Evolutionary conservation across 129 eudicot species (phyloP), one percentile per base, ranked within the genome.

Genomic region (Erigeron canadensis): DNA sequence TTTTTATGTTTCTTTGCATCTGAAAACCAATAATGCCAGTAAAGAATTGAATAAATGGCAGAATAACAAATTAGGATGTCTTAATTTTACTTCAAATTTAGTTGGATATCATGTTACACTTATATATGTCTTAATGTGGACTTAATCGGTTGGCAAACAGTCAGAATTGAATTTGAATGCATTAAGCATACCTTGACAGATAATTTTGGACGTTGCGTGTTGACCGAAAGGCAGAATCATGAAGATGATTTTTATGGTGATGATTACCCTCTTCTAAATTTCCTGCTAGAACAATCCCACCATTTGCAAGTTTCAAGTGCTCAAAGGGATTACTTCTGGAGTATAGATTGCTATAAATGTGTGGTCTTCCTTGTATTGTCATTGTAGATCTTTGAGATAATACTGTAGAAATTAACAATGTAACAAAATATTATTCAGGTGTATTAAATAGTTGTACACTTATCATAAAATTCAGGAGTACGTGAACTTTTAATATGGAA

Each of bases 271-370:
- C 79, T 19, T 81, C 58, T 7, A 64, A 65, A 77, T 78, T 75
- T 41, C 42, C 68, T 48, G 79, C 67, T 19, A 88, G 73, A 70
- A 82, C 83, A 28, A 82, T 88, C 50, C 88, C 87, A 16, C 91
- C 91, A 79, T 74, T 88, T 44, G 84, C 76, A 43, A 70, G 63
- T 60, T 75, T 86, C 77, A 84, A 60, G 70, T 82, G 77, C 22
- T 83, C 85, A 38, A 86, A 77, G 61, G 88, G 85, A 72, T 65
- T 77, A 48, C 75, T 54, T 75, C 85, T 75, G n/a, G 85, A 67
- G 77, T 76, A 60, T 57, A 80, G 62, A 23, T 70, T 81, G 63
- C 81, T 79, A 34, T 81, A 78, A 21, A 70, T 53, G 38, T 83
- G 74, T 13, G 72, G 71, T 75, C 83, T 80, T 47, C 86, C 85